Evolutionary conservation across 2,329 filamentous ascomycete species (phyloP).

Genomic region (Sclerotinia glacialis): DNA sequence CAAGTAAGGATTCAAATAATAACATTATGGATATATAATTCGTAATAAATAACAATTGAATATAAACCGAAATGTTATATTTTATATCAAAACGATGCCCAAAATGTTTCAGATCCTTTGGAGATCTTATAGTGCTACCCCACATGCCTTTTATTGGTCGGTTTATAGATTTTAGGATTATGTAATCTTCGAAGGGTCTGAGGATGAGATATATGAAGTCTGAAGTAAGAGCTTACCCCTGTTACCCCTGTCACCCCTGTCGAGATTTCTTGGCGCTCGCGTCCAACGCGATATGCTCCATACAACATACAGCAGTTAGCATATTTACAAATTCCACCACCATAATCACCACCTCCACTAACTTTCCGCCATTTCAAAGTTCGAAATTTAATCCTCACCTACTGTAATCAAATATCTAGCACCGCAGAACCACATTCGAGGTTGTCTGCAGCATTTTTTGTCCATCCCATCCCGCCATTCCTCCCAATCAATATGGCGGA

Average conservation of each 20-base stretch:
- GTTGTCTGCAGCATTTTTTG: background rate
- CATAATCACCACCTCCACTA: slow-evolving; percentile 1
- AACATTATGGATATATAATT: no score
- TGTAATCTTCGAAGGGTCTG: no score
- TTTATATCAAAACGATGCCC: no score
- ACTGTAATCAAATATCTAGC: background rate
- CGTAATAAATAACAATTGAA: no score
- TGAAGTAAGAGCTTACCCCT: slow-evolving; percentile 19
- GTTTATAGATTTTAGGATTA: no score
- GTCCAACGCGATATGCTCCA: slow-evolving; percentile 10
- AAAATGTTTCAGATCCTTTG: no score
- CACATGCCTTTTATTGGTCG: no score
- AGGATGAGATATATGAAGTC: background rate
- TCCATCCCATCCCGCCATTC: background rate
- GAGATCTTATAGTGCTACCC: no score
- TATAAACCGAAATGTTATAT: no score
- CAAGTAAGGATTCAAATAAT: no score
- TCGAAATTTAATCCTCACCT: background rate
- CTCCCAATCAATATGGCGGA: slow-evolving; percentile 52
- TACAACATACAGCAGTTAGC: background rate
- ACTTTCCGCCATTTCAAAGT: slow-evolving; percentile 6
- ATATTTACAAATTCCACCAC: slow-evolving; percentile 9
- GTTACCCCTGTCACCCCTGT: no score
- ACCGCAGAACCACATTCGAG: background rate
- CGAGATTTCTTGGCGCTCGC: slow-evolving; percentile 22